phyloP scores from a whole-genome alignment of 2,329 filamentous ascomycete species.

The Aspergillus sojae region DNA sequence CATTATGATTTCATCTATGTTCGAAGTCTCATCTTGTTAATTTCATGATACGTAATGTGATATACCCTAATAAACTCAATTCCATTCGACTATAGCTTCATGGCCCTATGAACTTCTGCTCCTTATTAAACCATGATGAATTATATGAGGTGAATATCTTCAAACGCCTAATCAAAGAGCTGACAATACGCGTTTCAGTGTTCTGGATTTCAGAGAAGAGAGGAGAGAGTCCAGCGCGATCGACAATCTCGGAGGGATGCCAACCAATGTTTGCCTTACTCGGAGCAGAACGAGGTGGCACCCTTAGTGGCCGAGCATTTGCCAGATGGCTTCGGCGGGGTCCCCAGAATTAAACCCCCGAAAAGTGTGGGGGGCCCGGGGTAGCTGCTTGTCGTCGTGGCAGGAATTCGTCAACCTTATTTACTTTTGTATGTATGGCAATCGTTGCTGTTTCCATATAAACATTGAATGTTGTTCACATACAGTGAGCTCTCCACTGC shows the following conservation, averaged over 20 bases:
- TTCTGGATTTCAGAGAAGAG: too few species aligned
- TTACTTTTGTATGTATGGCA: neutral
- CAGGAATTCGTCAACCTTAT: neutral
- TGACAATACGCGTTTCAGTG: neutral
- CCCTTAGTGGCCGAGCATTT: neutral
- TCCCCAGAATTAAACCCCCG: neutral
- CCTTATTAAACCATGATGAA: neutral
- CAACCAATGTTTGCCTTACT: neutral
- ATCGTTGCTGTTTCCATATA: neutral
- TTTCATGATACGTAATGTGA: neutral
- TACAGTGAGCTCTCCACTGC: neutral
- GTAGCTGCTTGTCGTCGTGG: neutral
- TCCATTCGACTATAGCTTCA: neutral
- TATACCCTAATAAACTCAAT: neutral
- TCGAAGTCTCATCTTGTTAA: neutral
- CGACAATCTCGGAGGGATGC: neutral
- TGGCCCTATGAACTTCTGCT: fast-evolving
- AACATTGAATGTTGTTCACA: neutral
- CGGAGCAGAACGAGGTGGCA: neutral
- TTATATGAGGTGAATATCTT: neutral
- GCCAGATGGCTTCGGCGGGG: neutral
- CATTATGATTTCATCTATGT: neutral
- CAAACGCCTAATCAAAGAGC: neutral
- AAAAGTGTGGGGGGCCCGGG: neutral
- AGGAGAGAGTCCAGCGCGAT: neutral